Percentiles rank a stretch among this genome's conserved stretches.
Evolutionary conservation across 306 rosid species (phyloP).

Genomic region (Prunus persica): Prunus_persica_NCBIv2 NC_034016.1:14139501-14140000

Average conservation of each 20-base stretch:
- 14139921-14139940: neutral
- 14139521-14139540: conserved; percentile 98
- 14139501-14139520: conserved; percentile 40
- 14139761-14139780: conserved; percentile 53
- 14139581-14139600: conserved; percentile 98
- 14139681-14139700: conserved; percentile 81
- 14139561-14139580: conserved; percentile 71
- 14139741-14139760: conserved; percentile 49
- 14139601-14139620: conserved; percentile 84
- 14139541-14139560: conserved; percentile 98
- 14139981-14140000: neutral
- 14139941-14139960: neutral
- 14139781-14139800: neutral
- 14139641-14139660: conserved; percentile 99
- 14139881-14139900: neutral
- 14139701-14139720: conserved; percentile 47
- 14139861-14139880: neutral
- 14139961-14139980: neutral
- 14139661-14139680: conserved; percentile 90
- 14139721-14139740: conserved; percentile 34
- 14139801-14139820: neutral
- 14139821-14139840: neutral
- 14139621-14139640: conserved; percentile 83
- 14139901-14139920: neutral
- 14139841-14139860: neutral